A percentile compares a stretch with the other conserved stretches of the same genome.
Evolutionary conservation across 345 rosid genomes (phyloP).

Genomic region (Hibiscus syriacus): DNA sequence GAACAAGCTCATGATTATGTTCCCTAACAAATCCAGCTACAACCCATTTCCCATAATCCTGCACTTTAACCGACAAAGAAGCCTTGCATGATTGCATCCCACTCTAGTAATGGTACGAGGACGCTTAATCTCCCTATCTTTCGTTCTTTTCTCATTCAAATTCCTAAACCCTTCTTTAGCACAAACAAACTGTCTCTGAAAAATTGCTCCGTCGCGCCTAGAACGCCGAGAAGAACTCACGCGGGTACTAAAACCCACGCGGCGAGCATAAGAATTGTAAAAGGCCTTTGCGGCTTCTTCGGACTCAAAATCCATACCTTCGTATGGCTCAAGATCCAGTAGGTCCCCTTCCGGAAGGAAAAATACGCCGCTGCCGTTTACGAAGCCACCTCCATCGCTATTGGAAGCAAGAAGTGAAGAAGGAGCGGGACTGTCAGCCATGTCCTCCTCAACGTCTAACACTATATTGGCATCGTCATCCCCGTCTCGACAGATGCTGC

Average conservation of each 20-base stretch:
- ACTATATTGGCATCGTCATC: slow-evolving; percentile 26
- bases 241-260: slow-evolving; percentile 41
- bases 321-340: slow-evolving; percentile 53
- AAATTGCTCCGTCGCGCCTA: slow-evolving; percentile 58
- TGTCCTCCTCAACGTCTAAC: slow-evolving; percentile 35
- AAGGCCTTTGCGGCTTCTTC: slow-evolving; percentile 65
- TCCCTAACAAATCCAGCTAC: slow-evolving; percentile 46
- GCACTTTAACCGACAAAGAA: slow-evolving; percentile 49
- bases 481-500: slow-evolving; percentile 29
- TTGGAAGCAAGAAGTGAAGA: slow-evolving; percentile 7
- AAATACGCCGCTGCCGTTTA: slow-evolving; percentile 16
- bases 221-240: slow-evolving; percentile 58
- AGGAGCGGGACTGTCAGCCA: slow-evolving; percentile 32
- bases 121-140: slow-evolving; percentile 58
- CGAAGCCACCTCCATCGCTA: slow-evolving; percentile 10
- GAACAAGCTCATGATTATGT: slow-evolving; percentile 54
- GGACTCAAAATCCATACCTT: slow-evolving; percentile 59
- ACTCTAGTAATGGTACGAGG: slow-evolving; percentile 49
- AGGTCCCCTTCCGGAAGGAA: slow-evolving; percentile 35
- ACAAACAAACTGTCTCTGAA: slow-evolving; percentile 60
- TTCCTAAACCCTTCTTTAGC: slow-evolving; percentile 65
- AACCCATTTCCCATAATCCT: slow-evolving; percentile 55
- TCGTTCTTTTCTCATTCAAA: slow-evolving; percentile 49
- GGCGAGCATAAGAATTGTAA: slow-evolving; percentile 57
- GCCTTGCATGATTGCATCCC: slow-evolving; percentile 63